A percentile compares a stretch with the other conserved stretches of the same genome.
Evolutionary conservation across 2,329 filamentous ascomycete genomes (phyloP).

Genomic region (Escovopsis sp.): DNA sequence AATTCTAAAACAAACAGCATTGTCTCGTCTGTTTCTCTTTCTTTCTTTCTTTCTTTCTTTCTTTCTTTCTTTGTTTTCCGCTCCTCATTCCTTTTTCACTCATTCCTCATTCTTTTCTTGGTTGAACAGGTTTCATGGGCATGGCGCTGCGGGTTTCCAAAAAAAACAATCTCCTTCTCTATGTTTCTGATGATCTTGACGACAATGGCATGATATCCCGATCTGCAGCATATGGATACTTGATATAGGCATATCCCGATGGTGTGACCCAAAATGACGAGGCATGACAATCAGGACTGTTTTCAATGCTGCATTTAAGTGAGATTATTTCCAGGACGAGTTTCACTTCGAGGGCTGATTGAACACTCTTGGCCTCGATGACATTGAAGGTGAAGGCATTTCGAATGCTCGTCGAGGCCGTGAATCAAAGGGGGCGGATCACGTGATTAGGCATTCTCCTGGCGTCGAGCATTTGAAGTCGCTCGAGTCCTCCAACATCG

Average conservation of each 20-base stretch:
- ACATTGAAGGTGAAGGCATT: too few species aligned
- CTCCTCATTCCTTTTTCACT: too few species aligned
- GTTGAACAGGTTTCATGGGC: slow-evolving; percentile 11
- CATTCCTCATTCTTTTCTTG: not conserved
- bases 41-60: too few species aligned
- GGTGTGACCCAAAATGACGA: slow-evolving; percentile 1
- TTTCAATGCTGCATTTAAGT: not conserved
- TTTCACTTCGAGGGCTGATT: not conserved
- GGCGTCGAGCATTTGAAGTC: not conserved
- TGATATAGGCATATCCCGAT: not conserved
- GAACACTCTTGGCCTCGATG: too few species aligned
- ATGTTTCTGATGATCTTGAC: not conserved
- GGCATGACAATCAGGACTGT: slow-evolving; percentile 2
- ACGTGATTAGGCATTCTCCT: slow-evolving; percentile 5
- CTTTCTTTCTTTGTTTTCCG: too few species aligned
- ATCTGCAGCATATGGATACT: not conserved
- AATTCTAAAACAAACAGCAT: slow-evolving; percentile 29
- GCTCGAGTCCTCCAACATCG: too few species aligned
- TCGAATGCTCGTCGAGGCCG: not conserved
- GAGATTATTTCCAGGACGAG: not conserved
- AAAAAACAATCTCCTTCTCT: slow-evolving; percentile 15
- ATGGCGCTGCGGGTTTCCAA: slow-evolving; percentile 18
- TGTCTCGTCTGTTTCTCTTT: too few species aligned
- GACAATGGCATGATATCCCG: not conserved
- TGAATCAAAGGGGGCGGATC: not conserved